Conservation (phyloP, 495 filamentous ascomycete species). For the Aspergillus saccharolyticus region DNA sequence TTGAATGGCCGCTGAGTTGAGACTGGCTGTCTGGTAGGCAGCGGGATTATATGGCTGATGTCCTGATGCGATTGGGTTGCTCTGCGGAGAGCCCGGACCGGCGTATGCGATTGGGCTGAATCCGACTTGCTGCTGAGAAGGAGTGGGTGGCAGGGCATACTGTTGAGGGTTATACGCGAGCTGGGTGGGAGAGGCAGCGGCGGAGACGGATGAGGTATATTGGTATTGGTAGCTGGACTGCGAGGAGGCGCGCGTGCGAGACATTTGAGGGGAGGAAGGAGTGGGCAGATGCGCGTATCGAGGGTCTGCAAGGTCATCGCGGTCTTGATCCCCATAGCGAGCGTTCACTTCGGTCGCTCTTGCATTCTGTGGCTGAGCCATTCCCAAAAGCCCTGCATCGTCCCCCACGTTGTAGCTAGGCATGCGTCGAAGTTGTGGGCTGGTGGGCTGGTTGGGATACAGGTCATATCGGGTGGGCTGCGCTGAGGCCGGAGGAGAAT, state of each 20-base stretch:
- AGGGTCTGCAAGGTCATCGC: slow-evolving; percentile 37
- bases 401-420: slow-evolving; percentile 78
- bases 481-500: slow-evolving; percentile 10
- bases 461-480: slow-evolving; percentile 16
- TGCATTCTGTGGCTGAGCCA: slow-evolving; percentile 26
- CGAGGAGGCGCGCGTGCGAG: slow-evolving; percentile 41
- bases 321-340: slow-evolving; percentile 21
- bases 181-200: slow-evolving; percentile 48
- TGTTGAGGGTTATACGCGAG: slow-evolving; percentile 77
- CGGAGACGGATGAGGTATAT: slow-evolving; percentile 34
- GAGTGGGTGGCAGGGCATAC: slow-evolving; percentile 63
- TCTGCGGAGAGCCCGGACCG: slow-evolving; percentile 29
- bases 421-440: slow-evolving; percentile 50
- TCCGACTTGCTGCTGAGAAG: slow-evolving; percentile 38
- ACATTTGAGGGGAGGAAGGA: slow-evolving; percentile 38
- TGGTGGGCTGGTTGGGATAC: slow-evolving; percentile 30
- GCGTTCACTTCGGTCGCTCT: slow-evolving; percentile 27
- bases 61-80: slow-evolving; percentile 21
- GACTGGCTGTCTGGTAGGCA: slow-evolving; percentile 48
- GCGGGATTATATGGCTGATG: slow-evolving; percentile 72
- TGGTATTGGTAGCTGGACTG: slow-evolving; percentile 60
- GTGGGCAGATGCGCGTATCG: slow-evolving; percentile 30
- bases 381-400: slow-evolving; percentile 53
- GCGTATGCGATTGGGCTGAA: slow-evolving; percentile 44
- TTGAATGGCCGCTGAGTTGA: slow-evolving; percentile 26